These are phyloP conservation scores for Metschnikowia orientalis DNA, from an alignment of 805 yeast species.

Conservation along the genomic window DNA sequence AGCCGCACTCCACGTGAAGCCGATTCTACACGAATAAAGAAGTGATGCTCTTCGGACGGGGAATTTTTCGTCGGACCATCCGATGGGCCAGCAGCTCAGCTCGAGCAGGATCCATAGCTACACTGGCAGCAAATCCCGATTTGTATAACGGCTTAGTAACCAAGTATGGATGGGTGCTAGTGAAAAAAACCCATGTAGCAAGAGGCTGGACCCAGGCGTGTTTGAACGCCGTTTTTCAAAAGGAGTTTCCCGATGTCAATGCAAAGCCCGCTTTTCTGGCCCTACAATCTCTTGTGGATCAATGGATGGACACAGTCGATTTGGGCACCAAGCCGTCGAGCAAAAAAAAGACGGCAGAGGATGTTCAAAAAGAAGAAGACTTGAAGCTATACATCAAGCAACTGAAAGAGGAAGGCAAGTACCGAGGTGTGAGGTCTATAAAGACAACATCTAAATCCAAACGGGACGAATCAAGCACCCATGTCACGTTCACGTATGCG, in stretches of 20 bases:
- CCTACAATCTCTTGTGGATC: constrained; percentile 13
- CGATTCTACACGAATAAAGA: too few relatives aligned
- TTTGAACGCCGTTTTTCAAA: constrained; percentile 8
- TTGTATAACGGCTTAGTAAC: constrained; percentile 17
- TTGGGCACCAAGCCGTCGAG: constrained; percentile 10
- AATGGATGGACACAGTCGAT: constrained; percentile 17
- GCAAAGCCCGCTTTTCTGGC: not conserved
- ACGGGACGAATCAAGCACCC: constrained; percentile 6
- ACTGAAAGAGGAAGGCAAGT: constrained; percentile 19
- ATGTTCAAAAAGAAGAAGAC: constrained; percentile 14
- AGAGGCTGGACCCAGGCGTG: constrained; percentile 20
- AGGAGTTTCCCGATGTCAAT: constrained; percentile 2
- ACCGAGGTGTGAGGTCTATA: not conserved
- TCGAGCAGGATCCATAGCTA: not conserved
- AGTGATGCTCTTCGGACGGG: too few relatives aligned
- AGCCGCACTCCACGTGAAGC: too few relatives aligned
- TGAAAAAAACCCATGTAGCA: constrained; percentile 18
- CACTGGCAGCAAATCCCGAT: constrained; percentile 13
- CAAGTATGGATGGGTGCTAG: constrained; percentile 22
- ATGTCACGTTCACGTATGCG: constrained; percentile 29
- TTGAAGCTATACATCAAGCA: constrained; percentile 22
- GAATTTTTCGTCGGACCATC: too few relatives aligned
- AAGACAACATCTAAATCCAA: not conserved
- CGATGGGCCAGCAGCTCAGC: too few relatives aligned
- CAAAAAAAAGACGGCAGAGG: constrained; percentile 13